Evolutionary conservation across 768 basidiomycete genomes (phyloP).

Genomic region (Jaapia argillacea): DNA sequence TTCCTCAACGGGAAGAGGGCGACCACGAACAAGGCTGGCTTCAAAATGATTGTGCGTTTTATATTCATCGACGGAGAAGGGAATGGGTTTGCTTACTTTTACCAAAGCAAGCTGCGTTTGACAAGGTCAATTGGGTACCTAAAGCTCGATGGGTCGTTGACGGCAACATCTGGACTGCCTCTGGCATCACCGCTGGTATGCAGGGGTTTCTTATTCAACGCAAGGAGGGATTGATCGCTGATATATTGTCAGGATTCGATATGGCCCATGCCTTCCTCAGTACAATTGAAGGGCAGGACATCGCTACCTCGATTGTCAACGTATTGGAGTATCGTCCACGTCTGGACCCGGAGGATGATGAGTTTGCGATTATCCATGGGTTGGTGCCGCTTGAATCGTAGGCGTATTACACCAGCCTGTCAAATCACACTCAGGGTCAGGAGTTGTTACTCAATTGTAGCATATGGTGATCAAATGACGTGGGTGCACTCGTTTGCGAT

Average conservation of each 20-base stretch:
- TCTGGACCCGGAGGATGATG: constrained; percentile 13
- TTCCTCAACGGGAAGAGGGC: constrained; percentile 23
- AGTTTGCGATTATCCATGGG: constrained; percentile 14
- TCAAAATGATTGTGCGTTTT: constrained; percentile 16
- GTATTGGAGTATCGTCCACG: background rate
- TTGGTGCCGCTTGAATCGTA: constrained; percentile 4
- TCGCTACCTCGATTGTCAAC: constrained; percentile 5
- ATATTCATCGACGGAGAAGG: background rate
- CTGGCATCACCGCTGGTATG: constrained; percentile 27
- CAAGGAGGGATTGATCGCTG: background rate
- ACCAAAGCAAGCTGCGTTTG: too few species aligned
- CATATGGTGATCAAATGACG: too few species aligned
- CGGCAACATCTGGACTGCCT: constrained; percentile 28
- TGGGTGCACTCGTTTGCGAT: too few species aligned
- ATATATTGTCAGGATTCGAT: constrained; percentile 19
- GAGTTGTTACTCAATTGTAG: too few species aligned
- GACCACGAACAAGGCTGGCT: constrained; percentile 26
- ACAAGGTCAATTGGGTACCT: constrained; percentile 21
- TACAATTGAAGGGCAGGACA: constrained; percentile 17
- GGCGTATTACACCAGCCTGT: background rate
- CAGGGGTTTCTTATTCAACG: background rate
- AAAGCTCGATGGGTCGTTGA: constrained; percentile 29
- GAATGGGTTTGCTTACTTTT: background rate
- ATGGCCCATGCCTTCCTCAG: constrained; percentile 24
- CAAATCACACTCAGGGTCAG: background rate